phyloP scores from a whole-genome alignment of 768 basidiomycete genomes.

The Russula sp. region DNA sequence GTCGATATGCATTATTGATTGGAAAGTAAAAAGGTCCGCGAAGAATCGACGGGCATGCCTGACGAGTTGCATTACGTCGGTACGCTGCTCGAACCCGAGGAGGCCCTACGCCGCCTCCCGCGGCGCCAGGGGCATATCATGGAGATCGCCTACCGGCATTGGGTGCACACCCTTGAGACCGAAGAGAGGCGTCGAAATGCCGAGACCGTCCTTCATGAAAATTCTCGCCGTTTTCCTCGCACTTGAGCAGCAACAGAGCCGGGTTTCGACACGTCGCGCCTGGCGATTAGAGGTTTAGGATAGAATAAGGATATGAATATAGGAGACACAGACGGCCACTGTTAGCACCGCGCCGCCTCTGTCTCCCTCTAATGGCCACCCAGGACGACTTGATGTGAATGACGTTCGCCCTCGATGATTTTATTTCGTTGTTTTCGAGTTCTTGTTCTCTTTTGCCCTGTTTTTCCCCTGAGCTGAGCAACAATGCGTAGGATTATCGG shows the following conservation, averaged over 20 bases:
- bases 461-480: no score
- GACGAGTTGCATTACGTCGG: constrained; percentile 45
- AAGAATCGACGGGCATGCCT: constrained; percentile 48
- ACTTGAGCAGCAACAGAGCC: background rate
- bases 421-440: no score
- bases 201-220: background rate
- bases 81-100: constrained; percentile 36
- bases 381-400: no score
- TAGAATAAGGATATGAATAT: background rate
- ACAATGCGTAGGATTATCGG: no score
- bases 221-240: background rate
- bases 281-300: background rate
- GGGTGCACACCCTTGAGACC: constrained; percentile 17
- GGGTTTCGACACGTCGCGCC: background rate
- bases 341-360: no score
- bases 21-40: constrained; percentile 32
- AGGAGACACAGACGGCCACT: background rate
- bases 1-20: background rate
- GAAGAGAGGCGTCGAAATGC: background rate
- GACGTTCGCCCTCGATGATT: no score
- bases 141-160: constrained; percentile 35
- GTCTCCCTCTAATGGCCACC: no score
- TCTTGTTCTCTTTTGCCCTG: no score
- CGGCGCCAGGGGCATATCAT: constrained; percentile 30
- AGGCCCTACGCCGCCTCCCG: constrained; percentile 34